Evolutionary conservation across 768 basidiomycete genomes (phyloP).

Genomic region (Boletus rubroflammeus): DNA sequence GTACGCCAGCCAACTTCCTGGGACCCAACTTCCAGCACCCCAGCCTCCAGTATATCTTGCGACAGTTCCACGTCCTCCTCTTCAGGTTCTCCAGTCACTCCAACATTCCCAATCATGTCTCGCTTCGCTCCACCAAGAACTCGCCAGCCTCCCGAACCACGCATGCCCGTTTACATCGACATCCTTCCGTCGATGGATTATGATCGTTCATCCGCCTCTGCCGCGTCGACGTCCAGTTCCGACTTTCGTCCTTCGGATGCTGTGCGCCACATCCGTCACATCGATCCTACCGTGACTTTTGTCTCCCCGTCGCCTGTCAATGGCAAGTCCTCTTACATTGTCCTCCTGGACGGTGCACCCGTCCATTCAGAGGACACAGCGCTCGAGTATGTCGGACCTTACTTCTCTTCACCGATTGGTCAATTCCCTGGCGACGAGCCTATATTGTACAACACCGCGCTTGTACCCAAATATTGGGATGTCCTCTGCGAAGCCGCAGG

Average conservation of each 20-base stretch:
- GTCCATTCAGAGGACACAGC: slow-evolving; percentile 50
- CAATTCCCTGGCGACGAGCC: slow-evolving; percentile 25
- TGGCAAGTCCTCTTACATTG: slow-evolving; percentile 54
- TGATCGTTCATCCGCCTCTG: background rate
- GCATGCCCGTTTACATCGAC: slow-evolving; percentile 34
- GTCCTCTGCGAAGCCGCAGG: slow-evolving; percentile 53
- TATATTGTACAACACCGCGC: slow-evolving; percentile 54
- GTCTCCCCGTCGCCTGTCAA: slow-evolving; percentile 44
- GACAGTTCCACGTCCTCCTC: slow-evolving; percentile 20
- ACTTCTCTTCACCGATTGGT: slow-evolving; percentile 31
- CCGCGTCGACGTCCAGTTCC: slow-evolving; percentile 1
- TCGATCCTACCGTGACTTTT: slow-evolving; percentile 69
- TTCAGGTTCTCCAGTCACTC: slow-evolving; percentile 13
- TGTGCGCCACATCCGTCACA: slow-evolving; percentile 52
- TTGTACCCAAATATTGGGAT: slow-evolving; percentile 66
- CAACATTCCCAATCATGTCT: slow-evolving; percentile 20
- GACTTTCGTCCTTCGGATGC: slow-evolving; percentile 17
- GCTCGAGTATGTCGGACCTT: slow-evolving; percentile 33
- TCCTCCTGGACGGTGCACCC: slow-evolving; percentile 45
- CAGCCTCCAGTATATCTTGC: slow-evolving; percentile 28
- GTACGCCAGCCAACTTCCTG: slow-evolving; percentile 12
- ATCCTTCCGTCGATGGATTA: slow-evolving; percentile 22
- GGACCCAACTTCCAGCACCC: slow-evolving; percentile 14
- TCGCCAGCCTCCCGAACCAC: slow-evolving; percentile 22
- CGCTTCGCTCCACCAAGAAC: slow-evolving; percentile 19